Base-by-base conservation (phyloP, 2,329 filamentous ascomycete genomes). In the Sarocladium brachiariae region DNA sequence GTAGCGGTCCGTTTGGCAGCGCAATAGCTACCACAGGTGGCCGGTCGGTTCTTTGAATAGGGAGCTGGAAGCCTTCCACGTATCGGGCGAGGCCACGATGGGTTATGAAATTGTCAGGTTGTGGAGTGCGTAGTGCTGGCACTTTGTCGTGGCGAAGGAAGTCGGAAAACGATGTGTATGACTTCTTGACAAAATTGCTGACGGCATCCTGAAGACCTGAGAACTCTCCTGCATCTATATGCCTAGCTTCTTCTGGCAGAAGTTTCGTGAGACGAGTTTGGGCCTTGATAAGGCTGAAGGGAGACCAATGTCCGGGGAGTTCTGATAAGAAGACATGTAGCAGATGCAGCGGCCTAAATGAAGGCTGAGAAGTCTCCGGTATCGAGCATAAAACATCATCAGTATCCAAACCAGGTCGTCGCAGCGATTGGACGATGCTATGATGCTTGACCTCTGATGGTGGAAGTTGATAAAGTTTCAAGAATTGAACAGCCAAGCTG, bases 1-100 rank as follows among this genome's bases (percentile, higher is more conserved):
- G 64, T 1, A 78, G 60, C 10, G 74, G 73, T 3, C 77, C 76
- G 55, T 80, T 80, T 1, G 75, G 75, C 4, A 80, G 58, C 2
- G 75, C 71, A 41, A 80, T 70, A 24, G 72, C 75, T 9, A 78
- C 67, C 11, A 74, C 64, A 2, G 73, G 71, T 54, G 73, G 73
- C 35, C 43, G 52, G 10, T 49, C 39, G 2, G 30, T 38, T 2
- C 49, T 49, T 2, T 39, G 14, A 1, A 58, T 46, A 4, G 66
- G 61, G 2, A 72, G 57, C 2, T 53, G 51, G 47, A 73, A 70
- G 10, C 54, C 57, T 18, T 52, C 50, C 19, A 70, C 59, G 46
- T 69, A 69, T 2, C 56, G 52, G 10, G 55, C 54, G 3, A 72
- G 57, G 1, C 58, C 61, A 13, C 55, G 53, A 46, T 70, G 61